phyloP scores from a whole-genome alignment of 768 basidiomycete species.

The Hypholoma fasciculare region DNA sequence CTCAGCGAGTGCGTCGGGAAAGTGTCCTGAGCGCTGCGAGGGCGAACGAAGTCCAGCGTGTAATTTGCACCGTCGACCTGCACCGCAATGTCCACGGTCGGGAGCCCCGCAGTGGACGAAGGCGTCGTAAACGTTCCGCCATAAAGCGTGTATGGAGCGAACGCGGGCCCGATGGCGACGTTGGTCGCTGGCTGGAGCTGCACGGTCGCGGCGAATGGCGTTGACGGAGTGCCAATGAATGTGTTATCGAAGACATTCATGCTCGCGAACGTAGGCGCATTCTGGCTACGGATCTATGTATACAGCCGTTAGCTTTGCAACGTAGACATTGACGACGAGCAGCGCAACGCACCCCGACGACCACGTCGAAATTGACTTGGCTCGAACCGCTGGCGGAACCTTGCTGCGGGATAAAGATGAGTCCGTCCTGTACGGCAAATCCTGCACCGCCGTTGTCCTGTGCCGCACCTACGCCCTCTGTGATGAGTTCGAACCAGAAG shows the following conservation, averaged over 20 bases:
- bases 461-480: constrained; percentile 17
- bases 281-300: not conserved
- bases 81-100: not conserved
- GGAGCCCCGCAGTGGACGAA: not conserved
- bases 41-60: not conserved
- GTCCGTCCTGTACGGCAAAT: constrained; percentile 29
- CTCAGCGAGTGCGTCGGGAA: not conserved
- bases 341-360: not conserved
- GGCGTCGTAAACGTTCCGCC: not conserved
- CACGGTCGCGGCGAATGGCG: not conserved
- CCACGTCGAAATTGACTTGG: not conserved
- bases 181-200: not conserved
- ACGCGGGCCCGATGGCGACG: not conserved
- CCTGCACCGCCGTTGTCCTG: constrained; percentile 35
- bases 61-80: not conserved
- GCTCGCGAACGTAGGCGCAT: not conserved
- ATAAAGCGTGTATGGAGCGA: not conserved
- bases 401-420: constrained; percentile 33
- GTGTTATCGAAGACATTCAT: not conserved
- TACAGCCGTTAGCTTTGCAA: not conserved
- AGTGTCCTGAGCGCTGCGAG: not conserved
- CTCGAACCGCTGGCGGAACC: constrained; percentile 9
- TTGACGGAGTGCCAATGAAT: not conserved
- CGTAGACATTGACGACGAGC: not conserved
- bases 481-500: constrained; percentile 42